Percentiles rank a stretch among this genome's conserved stretches.
Conservation (phyloP, 345 rosid genomes). For the Eucalyptus leucophloia region DNA sequence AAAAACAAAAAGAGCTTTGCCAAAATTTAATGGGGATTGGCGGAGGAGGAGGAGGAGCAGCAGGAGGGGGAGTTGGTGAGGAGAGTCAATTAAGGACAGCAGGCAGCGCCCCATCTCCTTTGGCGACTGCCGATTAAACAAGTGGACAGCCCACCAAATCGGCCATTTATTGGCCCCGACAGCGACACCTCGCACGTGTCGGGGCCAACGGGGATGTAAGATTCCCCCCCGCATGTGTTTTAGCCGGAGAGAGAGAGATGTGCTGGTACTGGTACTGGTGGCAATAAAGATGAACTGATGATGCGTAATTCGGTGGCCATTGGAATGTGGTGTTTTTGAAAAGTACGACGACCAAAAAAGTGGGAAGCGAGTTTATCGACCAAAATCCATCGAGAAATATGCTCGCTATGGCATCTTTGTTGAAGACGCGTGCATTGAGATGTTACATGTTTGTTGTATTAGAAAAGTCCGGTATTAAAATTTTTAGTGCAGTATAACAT, state of each 20-base stretch:
- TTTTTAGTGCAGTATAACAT: accelerated
- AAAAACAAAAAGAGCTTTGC: not conserved
- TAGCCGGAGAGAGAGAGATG: not conserved
- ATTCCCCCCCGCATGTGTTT: not conserved
- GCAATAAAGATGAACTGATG: not conserved
- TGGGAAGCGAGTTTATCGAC: not conserved
- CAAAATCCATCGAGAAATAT: too few relatives aligned
- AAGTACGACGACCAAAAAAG: not conserved
- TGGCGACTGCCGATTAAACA: not conserved
- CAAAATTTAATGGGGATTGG: not conserved
- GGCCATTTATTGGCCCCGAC: not conserved
- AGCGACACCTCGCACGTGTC: not conserved
- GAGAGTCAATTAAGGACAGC: not conserved
- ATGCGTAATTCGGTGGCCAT: not conserved
- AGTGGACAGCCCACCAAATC: not conserved
- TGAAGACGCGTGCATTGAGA: not conserved
- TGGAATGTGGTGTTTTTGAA: not conserved
- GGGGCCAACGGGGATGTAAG: not conserved
- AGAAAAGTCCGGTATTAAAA: accelerated
- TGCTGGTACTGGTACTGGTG: not conserved
- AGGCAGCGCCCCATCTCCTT: not conserved
- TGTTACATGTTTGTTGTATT: not conserved
- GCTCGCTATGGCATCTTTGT: not conserved
- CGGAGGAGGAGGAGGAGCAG: not conserved
- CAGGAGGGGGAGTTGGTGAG: not conserved